phyloP scores from a whole-genome alignment of 306 rosid species.

The Psophocarpus tetragonolobus region DNA sequence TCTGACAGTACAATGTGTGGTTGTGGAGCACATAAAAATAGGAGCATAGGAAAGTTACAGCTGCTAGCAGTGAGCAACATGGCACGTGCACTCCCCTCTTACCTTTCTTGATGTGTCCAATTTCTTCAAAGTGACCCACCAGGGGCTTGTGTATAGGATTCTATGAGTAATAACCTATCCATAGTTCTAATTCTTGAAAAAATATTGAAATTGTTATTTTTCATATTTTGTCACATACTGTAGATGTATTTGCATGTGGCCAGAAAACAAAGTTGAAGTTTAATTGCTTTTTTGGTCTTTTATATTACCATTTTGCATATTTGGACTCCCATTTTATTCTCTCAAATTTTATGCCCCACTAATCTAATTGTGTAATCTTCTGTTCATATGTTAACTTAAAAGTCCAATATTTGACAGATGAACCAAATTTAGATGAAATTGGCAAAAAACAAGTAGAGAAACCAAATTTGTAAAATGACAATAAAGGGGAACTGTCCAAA shows the following conservation, averaged over 20 bases:
- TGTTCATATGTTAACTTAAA: too few relatives aligned
- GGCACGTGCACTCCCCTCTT: conserved; percentile 44
- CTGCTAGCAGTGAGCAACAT: conserved; percentile 10
- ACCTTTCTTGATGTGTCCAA: not conserved
- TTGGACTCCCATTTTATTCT: not conserved
- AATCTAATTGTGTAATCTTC: not conserved
- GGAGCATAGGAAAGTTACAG: conserved; percentile 1
- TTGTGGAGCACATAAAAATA: conserved; percentile 19
- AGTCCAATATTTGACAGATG: not conserved
- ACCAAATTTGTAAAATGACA: not conserved
- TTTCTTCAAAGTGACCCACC: not conserved
- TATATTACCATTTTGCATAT: not conserved
- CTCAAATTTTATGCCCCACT: not conserved
- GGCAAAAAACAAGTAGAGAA: not conserved
- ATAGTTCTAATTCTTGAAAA: not conserved
- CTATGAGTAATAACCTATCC: not conserved
- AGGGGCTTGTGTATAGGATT: not conserved
- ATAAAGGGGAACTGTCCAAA: not conserved
- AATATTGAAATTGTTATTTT: not conserved
- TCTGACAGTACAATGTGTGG: conserved; percentile 38
- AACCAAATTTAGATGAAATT: not conserved
- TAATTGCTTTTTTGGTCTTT: not conserved
- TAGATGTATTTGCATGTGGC: not conserved
- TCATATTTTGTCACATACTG: not conserved
- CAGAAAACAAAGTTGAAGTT: not conserved